Percentiles rank a stretch among this genome's conserved stretches.
phyloP scores from a whole-genome alignment of 2,329 filamentous ascomycete genomes.

The Coniochaeta sp. region DNA sequence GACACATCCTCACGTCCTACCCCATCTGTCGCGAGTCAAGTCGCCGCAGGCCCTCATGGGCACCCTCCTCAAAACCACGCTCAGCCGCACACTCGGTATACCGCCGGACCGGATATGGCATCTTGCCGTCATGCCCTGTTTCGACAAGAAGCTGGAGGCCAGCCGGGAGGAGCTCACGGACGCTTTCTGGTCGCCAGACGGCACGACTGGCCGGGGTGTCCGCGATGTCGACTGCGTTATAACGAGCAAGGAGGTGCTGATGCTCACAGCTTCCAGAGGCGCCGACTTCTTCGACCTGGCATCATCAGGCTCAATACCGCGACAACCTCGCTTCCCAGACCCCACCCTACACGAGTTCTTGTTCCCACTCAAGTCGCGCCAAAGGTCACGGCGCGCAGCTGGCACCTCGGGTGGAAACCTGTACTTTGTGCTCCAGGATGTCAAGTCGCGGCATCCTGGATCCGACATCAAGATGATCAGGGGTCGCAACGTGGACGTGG shows the following conservation, averaged over 20 bases:
- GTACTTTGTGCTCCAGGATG: constrained; percentile 71
- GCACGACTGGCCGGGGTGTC: constrained; percentile 45
- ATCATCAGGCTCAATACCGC: constrained; percentile 34
- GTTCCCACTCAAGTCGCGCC: constrained; percentile 47
- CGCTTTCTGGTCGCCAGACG: constrained; percentile 56
- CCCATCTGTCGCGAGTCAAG: constrained; percentile 84
- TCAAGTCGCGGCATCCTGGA: constrained; percentile 63
- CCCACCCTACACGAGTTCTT: constrained; percentile 62
- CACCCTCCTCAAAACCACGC: constrained; percentile 78
- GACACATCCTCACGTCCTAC: constrained; percentile 88
- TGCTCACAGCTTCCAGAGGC: constrained; percentile 73
- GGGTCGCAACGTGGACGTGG: constrained; percentile 84
- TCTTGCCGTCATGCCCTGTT: constrained; percentile 93
- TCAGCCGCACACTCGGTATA: constrained; percentile 67
- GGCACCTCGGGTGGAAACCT: constrained; percentile 88
- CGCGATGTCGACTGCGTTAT: constrained; percentile 97
- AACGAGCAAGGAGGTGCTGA: constrained; percentile 88
- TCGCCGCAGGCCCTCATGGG: constrained; percentile 90
- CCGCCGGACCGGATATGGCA: constrained; percentile 84
- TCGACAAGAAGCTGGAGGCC: constrained; percentile 97
- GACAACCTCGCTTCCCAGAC: constrained; percentile 63
- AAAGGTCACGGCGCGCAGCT: constrained; percentile 44
- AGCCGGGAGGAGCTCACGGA: constrained; percentile 89
- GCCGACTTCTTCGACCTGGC: constrained; percentile 70
- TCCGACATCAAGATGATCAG: constrained; percentile 63